Percentiles rank a stretch among this genome's conserved stretches.
These are phyloP conservation scores for Penicillium italicum DNA, from an alignment of 2,329 filamentous ascomycete species.

Conservation along the genomic window DNA sequence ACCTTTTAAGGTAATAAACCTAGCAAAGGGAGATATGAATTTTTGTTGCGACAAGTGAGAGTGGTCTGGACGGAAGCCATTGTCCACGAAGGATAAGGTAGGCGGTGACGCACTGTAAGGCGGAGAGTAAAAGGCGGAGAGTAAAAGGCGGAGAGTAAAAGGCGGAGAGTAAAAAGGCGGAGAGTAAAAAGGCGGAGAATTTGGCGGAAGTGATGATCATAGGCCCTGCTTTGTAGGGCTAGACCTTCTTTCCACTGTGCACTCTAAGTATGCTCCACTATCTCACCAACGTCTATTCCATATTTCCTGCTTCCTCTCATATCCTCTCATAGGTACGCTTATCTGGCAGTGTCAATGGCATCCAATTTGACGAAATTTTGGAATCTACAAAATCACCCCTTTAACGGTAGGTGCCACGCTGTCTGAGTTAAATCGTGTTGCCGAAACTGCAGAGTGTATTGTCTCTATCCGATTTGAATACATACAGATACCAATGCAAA, in stretches of 20 bases:
- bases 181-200: neutral
- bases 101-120: neutral
- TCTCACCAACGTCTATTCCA: too few species aligned
- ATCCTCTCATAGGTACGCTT: too few species aligned
- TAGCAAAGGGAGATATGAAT: neutral
- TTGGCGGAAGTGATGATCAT: neutral
- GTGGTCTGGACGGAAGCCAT: neutral
- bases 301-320: too few species aligned
- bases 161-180: neutral
- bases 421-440: neutral
- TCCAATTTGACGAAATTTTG: too few species aligned
- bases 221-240: neutral
- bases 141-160: neutral
- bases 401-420: neutral
- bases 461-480: neutral
- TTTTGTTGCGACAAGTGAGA: neutral
- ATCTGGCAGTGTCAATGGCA: too few species aligned
- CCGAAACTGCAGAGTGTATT: neutral
- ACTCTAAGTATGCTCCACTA: too few species aligned
- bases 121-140: neutral
- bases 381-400: neutral
- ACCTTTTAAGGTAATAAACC: neutral
- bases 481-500: neutral
- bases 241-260: neutral
- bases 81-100: neutral